Percentiles rank a stretch among this genome's conserved stretches.
Conservation (phyloP, 352 stramenopile species). For the Globisporangium carolinianum region DNA sequence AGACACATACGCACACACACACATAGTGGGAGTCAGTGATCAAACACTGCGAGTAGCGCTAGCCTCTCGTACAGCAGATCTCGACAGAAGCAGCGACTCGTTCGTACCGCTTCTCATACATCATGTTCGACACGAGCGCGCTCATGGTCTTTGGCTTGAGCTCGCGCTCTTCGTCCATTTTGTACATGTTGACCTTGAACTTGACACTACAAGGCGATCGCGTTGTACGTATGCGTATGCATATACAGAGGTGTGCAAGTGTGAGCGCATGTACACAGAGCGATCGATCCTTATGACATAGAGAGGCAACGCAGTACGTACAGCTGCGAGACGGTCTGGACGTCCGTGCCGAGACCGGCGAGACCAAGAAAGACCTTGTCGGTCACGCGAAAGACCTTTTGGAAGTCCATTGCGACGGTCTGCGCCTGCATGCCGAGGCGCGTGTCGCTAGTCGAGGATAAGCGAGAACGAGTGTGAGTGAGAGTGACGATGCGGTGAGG, state of each 20-base stretch:
- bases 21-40: not conserved
- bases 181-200: slow-evolving; percentile 97
- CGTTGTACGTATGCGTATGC: no score
- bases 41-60: no score
- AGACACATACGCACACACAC: not conserved
- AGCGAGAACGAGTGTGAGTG: not conserved
- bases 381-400: slow-evolving; percentile 98
- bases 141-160: slow-evolving; percentile 98
- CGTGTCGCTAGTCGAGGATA: slow-evolving; percentile 74
- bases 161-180: slow-evolving; percentile 97
- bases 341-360: slow-evolving; percentile 96
- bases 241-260: not conserved
- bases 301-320: slow-evolving; percentile 10
- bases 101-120: slow-evolving; percentile 95
- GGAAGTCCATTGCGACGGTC: slow-evolving; percentile 97
- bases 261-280: not conserved
- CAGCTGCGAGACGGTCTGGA: slow-evolving; percentile 95
- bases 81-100: not conserved
- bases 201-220: slow-evolving; percentile 45
- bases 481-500: not conserved
- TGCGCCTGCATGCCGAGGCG: slow-evolving; percentile 95
- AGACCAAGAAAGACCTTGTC: slow-evolving; percentile 96
- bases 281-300: not conserved
- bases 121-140: slow-evolving; percentile 93
- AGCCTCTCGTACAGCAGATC: not conserved